A percentile compares a stretch with the other conserved stretches of the same genome.
phyloP scores from a whole-genome alignment of 2,329 filamentous ascomycete genomes.

The Sporothrix euskadiensis region DNA sequence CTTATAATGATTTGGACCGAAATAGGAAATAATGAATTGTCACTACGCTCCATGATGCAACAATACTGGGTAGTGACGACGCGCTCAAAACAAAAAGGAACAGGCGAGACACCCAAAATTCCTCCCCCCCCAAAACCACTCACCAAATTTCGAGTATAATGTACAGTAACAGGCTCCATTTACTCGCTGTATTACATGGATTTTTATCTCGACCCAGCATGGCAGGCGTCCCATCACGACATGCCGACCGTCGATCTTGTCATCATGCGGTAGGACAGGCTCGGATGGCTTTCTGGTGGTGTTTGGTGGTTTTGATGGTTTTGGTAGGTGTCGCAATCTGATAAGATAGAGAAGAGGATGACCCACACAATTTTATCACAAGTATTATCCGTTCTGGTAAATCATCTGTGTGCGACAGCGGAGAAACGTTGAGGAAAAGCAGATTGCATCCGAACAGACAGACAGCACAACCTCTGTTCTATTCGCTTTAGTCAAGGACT shows the following conservation, averaged over 20 bases:
- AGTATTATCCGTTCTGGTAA: background rate
- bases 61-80: background rate
- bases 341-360: slow-evolving; percentile 5
- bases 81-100: background rate
- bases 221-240: slow-evolving; percentile 19
- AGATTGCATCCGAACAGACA: background rate
- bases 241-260: slow-evolving; percentile 18
- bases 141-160: background rate
- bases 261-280: background rate
- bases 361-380: background rate
- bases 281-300: background rate
- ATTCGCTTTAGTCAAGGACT: background rate
- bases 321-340: slow-evolving; percentile 2
- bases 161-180: background rate
- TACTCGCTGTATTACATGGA: background rate
- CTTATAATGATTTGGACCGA: background rate
- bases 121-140: no score
- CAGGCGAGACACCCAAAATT: background rate
- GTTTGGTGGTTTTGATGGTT: background rate
- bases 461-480: background rate
- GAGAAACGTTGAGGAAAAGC: background rate
- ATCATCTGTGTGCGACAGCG: background rate
- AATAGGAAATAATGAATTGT: background rate
- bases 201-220: background rate
- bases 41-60: background rate